These are phyloP conservation scores for Seminavis robusta DNA, from an alignment of 108 stramenopile species.

Conservation along the genomic window DNA sequence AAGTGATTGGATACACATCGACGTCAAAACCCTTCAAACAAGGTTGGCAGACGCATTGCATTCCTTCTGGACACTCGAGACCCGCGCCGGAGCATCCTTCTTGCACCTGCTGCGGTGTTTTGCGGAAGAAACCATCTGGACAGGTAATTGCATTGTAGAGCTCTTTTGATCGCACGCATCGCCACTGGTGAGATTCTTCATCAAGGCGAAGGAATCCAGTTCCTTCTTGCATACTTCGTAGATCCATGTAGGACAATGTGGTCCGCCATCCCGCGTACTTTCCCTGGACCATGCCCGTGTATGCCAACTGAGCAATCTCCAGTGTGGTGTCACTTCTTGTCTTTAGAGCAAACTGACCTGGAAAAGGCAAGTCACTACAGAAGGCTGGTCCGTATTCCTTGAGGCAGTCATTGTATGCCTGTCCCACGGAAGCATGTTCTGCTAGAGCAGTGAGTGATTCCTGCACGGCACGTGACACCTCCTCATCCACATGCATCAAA, in stretches of 20 bases:
- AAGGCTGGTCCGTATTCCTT: no score
- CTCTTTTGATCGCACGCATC: slow-evolving; percentile 20
- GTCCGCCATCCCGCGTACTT: slow-evolving; percentile 32
- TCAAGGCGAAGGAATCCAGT: slow-evolving; percentile 26
- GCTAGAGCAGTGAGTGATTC: slow-evolving; percentile 11
- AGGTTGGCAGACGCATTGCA: slow-evolving; percentile 30
- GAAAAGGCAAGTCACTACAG: no score
- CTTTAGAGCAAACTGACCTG: no score
- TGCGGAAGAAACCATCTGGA: slow-evolving; percentile 18
- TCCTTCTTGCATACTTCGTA: slow-evolving; percentile 43
- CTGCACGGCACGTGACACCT: slow-evolving; percentile 24
- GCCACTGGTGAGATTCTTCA: slow-evolving; percentile 1
- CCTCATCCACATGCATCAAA: slow-evolving; percentile 11
- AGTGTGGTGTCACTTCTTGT: slow-evolving; percentile 1
- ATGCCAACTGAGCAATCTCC: slow-evolving; percentile 2
- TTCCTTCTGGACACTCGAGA: slow-evolving; percentile 21
- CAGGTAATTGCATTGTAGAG: slow-evolving; percentile 34
- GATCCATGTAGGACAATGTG: slow-evolving; percentile 28
- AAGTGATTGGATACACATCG: no score
- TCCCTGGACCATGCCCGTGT: slow-evolving; percentile 4
- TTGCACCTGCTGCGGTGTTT: slow-evolving; percentile 5
- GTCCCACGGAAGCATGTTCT: no score
- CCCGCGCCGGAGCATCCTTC: slow-evolving; percentile 18
- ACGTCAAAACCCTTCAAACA: slow-evolving; percentile 29
- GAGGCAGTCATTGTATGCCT: no score